Evolutionary conservation across 2,329 filamentous ascomycete genomes (phyloP), one percentile per base, ranked within the genome.

Genomic region (Emmonsiellopsis sp.): DNA sequence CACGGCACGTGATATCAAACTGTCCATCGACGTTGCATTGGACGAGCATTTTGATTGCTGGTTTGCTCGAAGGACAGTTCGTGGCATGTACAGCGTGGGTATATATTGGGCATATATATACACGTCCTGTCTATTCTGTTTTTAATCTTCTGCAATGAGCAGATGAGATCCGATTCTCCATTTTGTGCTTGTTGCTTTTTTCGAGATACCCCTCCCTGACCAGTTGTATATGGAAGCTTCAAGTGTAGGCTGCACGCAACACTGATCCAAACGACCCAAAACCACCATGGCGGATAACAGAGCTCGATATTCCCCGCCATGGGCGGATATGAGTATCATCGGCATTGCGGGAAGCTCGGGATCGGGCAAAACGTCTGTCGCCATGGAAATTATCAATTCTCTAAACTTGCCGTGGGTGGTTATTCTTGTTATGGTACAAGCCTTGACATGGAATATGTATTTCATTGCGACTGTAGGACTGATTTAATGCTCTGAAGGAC

Each of bases 361-460:
- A 42, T 97, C 92, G 30, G 85, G 92, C 54, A 98, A 98, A 77
- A 96, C 92, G 6, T 96, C 91, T 6, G 76, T 98, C 52, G 91
- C 93, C 34, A 82, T 94, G 67, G 89, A 92, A 59, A 95, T 98
- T 62, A 88, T 97, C 59, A 85, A 82, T 63, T 85, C 87, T 64
- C 76, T 98, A 63, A 95, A 93, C 71, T 75, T 98, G 59, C 93
- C 93, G 54, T 98, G 93, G 92, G 93, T 98, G 57, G 91, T 96
- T 49, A 96, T 98, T 71, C 73, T 98, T 63, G 95, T 91, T 42
- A 97, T 98, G 86, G 89, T 92, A 79, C 66, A 54, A 54, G 44
- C 41, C 41, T 49, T 43, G 34, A 42, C 13, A 5, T 13, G n/a
- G 5, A 9, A 38, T 38, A 45, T 41, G 20, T 13, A 13, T 31